phyloP scores from a whole-genome alignment of 2,329 filamentous ascomycete genomes.

The Alternaria postmessia region DNA sequence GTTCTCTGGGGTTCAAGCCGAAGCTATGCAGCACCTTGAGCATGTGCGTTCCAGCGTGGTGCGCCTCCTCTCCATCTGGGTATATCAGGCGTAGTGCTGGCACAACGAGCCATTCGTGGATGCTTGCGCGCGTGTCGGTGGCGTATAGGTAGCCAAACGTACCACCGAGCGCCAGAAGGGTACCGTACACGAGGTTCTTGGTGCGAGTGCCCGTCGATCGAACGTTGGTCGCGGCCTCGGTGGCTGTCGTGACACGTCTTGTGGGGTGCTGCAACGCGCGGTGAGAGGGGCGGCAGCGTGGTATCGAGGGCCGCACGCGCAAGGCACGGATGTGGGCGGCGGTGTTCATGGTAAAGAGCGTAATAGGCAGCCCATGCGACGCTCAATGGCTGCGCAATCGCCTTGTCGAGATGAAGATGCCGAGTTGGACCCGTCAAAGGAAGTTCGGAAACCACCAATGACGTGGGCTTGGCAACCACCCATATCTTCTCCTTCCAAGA shows the following conservation, averaged over 20 bases:
- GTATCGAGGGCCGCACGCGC: slow-evolving; percentile 35
- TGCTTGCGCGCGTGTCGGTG: slow-evolving; percentile 62
- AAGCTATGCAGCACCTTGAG: slow-evolving; percentile 77
- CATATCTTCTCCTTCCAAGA: background rate
- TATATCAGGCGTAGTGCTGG: slow-evolving; percentile 71
- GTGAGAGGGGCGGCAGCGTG: slow-evolving; percentile 24
- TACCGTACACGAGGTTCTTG: slow-evolving; percentile 62
- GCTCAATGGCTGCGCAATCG: slow-evolving; percentile 31
- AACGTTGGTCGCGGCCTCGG: slow-evolving; percentile 43
- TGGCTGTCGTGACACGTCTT: slow-evolving; percentile 33
- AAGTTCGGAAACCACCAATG: slow-evolving; percentile 10
- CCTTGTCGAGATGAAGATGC: slow-evolving; percentile 9
- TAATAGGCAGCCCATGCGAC: slow-evolving; percentile 28
- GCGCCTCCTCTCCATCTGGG: slow-evolving; percentile 89
- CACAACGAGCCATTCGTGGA: slow-evolving; percentile 63
- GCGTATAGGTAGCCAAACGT: slow-evolving; percentile 60
- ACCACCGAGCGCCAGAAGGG: slow-evolving; percentile 60
- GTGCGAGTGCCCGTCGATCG: slow-evolving; percentile 55
- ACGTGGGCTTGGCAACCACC: slow-evolving; percentile 15
- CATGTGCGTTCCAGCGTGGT: slow-evolving; percentile 76
- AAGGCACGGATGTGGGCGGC: slow-evolving; percentile 40
- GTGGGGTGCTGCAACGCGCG: slow-evolving; percentile 28
- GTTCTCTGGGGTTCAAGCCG: slow-evolving; percentile 82
- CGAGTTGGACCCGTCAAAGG: slow-evolving; percentile 1
- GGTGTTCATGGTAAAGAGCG: slow-evolving; percentile 34